Evolutionary conservation across 148 eudicot species (phyloP), one percentile per base, ranked within the genome.

Genomic region (Suaeda aralocaspica): DNA sequence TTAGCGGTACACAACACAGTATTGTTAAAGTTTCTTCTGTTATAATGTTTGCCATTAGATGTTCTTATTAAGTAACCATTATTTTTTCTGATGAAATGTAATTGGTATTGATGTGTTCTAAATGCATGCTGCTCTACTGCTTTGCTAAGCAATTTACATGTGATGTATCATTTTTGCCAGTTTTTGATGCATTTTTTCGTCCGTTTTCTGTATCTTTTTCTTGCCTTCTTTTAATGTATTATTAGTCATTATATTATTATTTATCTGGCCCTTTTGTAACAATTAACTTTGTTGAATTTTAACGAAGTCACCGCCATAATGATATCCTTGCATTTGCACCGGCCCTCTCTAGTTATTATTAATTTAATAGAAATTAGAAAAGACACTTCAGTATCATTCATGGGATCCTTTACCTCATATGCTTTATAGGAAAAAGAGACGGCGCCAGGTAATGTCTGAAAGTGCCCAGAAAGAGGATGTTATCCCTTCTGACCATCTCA

Each of bases 391-490:
- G 15, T 34, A 55, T 28, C 2, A 30, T 58, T 42, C 29, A 15
- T 60, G 58, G 21, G 41, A 2, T 42, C 22, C 30, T 36, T 34
- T 18, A 21, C 26, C 5, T 28, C 16, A 71, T 49, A 41, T 76
- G 58, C 50, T 55, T 73, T 30, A 70, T 77, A 91, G 96, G 78
- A 80, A 70, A 71, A 93, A 88, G 83, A 87, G 81, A 75, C 84
- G 63, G 51, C 59, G 82, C 55, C 68, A 77, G 29, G 65, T 63
- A 63, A 69, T 48, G 51, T 64, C 72, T 53, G 68, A 60, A 62
- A 68, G 69, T 78, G 82, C 41, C 74, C 70, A 61, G 52, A 66
- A 53, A 58, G 77, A 80, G 81, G 72, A 80, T 12, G 11, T 48
- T 61, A 71, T 65, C 67, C 49, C 59, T 49, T n/a, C 49, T 70